Evolutionary conservation across 768 basidiomycete genomes (phyloP), one percentile per base, ranked within the genome.

Genomic region (Serendipita sp.): DNA sequence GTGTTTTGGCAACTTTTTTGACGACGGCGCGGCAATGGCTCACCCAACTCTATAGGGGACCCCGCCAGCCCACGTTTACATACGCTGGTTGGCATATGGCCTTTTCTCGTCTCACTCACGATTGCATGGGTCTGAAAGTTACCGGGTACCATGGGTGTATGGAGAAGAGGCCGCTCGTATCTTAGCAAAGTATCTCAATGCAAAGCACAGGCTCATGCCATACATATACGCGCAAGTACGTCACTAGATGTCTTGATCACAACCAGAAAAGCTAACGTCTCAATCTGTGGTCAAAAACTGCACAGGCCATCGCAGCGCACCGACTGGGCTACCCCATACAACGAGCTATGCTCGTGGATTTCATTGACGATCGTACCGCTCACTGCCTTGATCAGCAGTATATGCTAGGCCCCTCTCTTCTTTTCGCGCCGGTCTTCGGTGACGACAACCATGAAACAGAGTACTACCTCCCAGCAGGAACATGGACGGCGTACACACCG

Each of bases 81-180:
- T 84, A 67, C 83, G 86, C 48, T 89, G 85, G 86, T 81, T 86
- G 15, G 85, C 84, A 1, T 86, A 86, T 71, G 86, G 86, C 0
- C 72, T 87, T 34, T 88, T 87, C 74, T 87, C 85, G 3, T 84
- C 85, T 31, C 87, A 88, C 68, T 85, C 85, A 5, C 80, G 86
- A 27, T 72, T 89, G 48, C 87, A 89, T 66, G 86, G 86, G 2
- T 85, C 83, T 3, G 76, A 78, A 23, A 86, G 86, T 11, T 88
- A 88, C 69, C 82, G 87, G 8, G 85, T 89, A 2, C 87, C 86
- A 1, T 89, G 86, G 86, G 77, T 70, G 40, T 75, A 83, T 64
- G 86, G 84, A 67, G 85, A 86, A 11, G 83, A 77, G 62, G 75
- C 77, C 1, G 74, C 77, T 45, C 62, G 64, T 37, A 70, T 75